Evolutionary conservation across 1,284 basidiomycete species (phyloP), one percentile per base, ranked within the genome.

Genomic region (Abortiporus biennis): DNA sequence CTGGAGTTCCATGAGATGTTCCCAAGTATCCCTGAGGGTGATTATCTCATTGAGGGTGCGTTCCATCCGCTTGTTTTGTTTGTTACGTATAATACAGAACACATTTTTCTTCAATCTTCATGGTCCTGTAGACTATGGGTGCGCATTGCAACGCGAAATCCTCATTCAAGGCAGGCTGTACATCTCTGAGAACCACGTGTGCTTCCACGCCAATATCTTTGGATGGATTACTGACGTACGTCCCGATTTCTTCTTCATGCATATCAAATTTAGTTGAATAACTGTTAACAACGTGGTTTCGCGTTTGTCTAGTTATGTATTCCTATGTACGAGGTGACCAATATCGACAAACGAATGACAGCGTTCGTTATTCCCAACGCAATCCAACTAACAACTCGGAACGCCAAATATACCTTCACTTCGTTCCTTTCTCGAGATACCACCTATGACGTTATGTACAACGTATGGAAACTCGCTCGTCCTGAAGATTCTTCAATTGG

Each of bases 321-420:
- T 45, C 88, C 95, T 3, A 96, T 98, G 52, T 80, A 84, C 56
- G 93, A 98, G 53, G 86, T 99, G 44, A 84, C 78, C 25, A 71
- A 80, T 11, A 80, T 99, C 35, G 95, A 99, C 61, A 98, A 98
- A 74, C 90, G 86, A 54, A 99, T 95, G 92, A 99, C 96, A 0
- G 95, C 95, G 1, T 89, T 96, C 52, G 92, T 99, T 45, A 99
- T 99, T 49, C 95, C 96, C 11, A 99, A 99, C 60, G 95, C 93
- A 6, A 95, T 99, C 52, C 87, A 89, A 54, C 77, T 99, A 42
- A 80, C 85, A 11, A 97, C 95, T 0, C 73, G 80, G 21, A 82
- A 85, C 47, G 68, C 72, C 11, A 86, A 93, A 71, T 92, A 98
- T 66, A 91, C 85, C 0, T 98, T 98, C 57, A 91, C 94, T 0